Percentiles rank a stretch among this genome's conserved stretches.
Evolutionary conservation across 208 protist genomes (phyloP).

Genomic region (Wallacemonas sp.): DNA sequence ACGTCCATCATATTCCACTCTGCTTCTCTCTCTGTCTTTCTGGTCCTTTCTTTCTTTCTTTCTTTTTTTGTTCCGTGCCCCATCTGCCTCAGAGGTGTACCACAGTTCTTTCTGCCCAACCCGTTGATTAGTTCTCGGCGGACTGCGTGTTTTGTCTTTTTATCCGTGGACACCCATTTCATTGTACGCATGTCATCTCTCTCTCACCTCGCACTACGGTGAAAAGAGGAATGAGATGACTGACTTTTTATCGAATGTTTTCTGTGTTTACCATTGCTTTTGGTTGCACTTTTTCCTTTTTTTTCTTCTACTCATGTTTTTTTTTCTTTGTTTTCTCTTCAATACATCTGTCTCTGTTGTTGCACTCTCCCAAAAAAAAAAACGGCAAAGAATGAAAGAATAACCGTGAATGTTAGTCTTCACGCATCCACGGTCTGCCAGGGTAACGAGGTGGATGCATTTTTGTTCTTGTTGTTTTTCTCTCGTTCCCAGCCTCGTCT

Average conservation of each 20-base stretch:
- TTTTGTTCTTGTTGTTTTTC: too few species aligned
- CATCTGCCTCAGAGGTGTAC: too few species aligned
- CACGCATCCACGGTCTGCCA: too few species aligned
- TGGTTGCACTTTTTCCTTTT: background rate
- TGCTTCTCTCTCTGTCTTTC: background rate
- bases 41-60: conserved; percentile 1
- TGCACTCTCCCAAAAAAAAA: background rate
- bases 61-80: background rate
- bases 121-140: background rate
- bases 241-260: background rate
- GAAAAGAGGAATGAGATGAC: too few species aligned
- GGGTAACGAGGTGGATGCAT: too few species aligned
- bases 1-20: too few species aligned
- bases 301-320: conserved; percentile 7
- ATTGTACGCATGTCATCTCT: conserved; percentile 11
- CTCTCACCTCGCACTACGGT: too few species aligned
- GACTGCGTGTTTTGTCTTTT: background rate
- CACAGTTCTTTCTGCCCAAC: background rate
- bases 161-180: background rate
- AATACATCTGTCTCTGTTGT: background rate
- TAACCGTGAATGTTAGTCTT: too few species aligned
- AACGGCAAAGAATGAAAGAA: too few species aligned
- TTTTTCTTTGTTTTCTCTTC: conserved; percentile 15
- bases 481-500: too few species aligned
- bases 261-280: background rate